phyloP scores from a whole-genome alignment of 306 rosid genomes.

The Adenanthera pavonina region DNA sequence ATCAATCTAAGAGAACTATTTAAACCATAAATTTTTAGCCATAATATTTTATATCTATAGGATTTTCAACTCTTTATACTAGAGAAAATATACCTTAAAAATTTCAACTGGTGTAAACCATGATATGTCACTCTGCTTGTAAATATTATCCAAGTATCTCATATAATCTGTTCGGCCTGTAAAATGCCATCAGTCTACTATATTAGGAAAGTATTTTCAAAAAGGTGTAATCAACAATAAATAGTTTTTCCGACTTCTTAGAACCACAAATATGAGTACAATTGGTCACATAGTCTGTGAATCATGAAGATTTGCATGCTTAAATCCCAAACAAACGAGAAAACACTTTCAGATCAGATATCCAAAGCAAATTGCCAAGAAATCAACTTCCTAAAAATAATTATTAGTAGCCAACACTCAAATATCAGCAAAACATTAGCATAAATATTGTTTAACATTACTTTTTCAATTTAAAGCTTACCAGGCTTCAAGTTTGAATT shows the following conservation, averaged over 20 bases:
- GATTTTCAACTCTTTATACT: slow-evolving; percentile 17
- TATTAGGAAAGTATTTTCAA: slow-evolving; percentile 28
- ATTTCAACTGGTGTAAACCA: slow-evolving; percentile 99
- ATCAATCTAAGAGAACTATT: slow-evolving; percentile 7
- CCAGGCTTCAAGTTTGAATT: background rate
- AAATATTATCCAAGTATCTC: slow-evolving; percentile 77
- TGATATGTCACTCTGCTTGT: slow-evolving; percentile 75
- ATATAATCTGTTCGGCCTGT: slow-evolving; percentile 89
- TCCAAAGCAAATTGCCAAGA: slow-evolving; percentile 15
- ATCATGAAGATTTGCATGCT: slow-evolving; percentile 14
- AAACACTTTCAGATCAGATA: background rate
- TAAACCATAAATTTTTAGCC: background rate
- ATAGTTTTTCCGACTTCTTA: background rate
- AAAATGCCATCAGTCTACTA: slow-evolving; percentile 38
- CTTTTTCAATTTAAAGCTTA: background rate
- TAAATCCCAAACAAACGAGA: slow-evolving; percentile 22
- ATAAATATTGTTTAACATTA: background rate
- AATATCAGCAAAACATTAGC: background rate
- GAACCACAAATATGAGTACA: background rate
- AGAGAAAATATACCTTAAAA: slow-evolving; percentile 67
- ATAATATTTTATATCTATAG: background rate
- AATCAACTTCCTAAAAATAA: slow-evolving; percentile 1
- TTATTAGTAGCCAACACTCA: background rate
- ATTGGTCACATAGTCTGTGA: background rate
- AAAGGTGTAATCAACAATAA: slow-evolving; percentile 12